These are phyloP conservation scores for Phyllosticta citrichinensis DNA, from an alignment of 2,329 filamentous ascomycete genomes.

Conservation along the genomic window DNA sequence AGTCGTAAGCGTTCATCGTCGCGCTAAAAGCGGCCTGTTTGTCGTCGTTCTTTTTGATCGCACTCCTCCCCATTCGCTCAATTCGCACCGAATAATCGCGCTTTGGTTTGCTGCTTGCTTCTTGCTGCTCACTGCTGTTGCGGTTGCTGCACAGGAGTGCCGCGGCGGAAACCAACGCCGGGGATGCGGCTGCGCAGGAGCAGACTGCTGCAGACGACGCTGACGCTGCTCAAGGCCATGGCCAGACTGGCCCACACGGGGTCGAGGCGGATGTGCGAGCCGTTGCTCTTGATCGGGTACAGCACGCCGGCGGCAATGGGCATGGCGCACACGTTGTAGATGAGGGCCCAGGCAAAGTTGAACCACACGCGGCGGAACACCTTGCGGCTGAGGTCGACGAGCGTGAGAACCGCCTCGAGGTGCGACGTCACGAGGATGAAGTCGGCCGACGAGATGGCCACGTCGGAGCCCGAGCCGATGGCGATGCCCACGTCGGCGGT, in stretches of 20 bases:
- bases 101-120: neutral
- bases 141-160: neutral
- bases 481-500: slow-evolving; percentile 77
- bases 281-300: slow-evolving; percentile 48
- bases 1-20: no score
- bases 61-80: neutral
- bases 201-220: slow-evolving; percentile 75
- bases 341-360: slow-evolving; percentile 77
- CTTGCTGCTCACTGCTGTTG: neutral
- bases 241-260: slow-evolving; percentile 82
- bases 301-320: slow-evolving; percentile 74
- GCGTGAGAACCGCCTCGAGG: slow-evolving; percentile 58
- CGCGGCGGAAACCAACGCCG: slow-evolving; percentile 31
- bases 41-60: no score
- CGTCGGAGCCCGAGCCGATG: slow-evolving; percentile 69
- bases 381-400: slow-evolving; percentile 58
- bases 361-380: slow-evolving; percentile 72
- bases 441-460: slow-evolving; percentile 70
- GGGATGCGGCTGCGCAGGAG: slow-evolving; percentile 47
- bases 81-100: neutral
- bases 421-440: slow-evolving; percentile 71
- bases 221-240: slow-evolving; percentile 88
- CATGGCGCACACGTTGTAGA: slow-evolving; percentile 71
- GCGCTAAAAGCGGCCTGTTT: no score
- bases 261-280: slow-evolving; percentile 53